phyloP scores from a whole-genome alignment of 2,329 filamentous ascomycete genomes.

The Diaporthe sp. region DNA sequence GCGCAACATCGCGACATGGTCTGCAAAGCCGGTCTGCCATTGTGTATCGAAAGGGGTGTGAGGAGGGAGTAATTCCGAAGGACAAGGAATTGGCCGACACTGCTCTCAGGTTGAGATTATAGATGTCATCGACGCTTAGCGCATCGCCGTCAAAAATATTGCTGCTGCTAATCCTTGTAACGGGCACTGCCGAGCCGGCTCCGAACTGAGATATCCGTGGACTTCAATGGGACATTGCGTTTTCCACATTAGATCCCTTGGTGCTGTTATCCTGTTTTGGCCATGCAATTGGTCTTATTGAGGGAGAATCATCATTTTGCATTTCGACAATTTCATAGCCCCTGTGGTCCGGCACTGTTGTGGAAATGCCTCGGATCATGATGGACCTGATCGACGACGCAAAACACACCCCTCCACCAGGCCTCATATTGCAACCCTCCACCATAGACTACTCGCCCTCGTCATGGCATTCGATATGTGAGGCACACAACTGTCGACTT shows the following conservation, averaged over 20 bases:
- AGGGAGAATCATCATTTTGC: neutral
- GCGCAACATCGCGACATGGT: conserved; percentile 38
- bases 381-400: neutral
- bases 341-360: neutral
- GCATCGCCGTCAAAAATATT: conserved; percentile 33
- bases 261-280: neutral
- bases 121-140: conserved; percentile 44
- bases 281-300: neutral
- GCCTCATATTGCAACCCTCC: neutral
- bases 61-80: neutral
- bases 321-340: neutral
- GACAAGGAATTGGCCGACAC: neutral
- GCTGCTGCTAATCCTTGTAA: conserved; percentile 25
- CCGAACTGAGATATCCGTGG: neutral
- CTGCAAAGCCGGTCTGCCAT: conserved; percentile 60
- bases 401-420: neutral
- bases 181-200: conserved; percentile 3
- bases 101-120: conserved; percentile 8
- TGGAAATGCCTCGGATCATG: no score
- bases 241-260: neutral
- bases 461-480: neutral
- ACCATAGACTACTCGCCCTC: neutral
- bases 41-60: neutral
- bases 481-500: neutral
- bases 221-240: neutral